Evolutionary conservation across 495 filamentous ascomycete genomes (phyloP), one percentile per base, ranked within the genome.

Genomic region (Tuber melanosporum): DNA sequence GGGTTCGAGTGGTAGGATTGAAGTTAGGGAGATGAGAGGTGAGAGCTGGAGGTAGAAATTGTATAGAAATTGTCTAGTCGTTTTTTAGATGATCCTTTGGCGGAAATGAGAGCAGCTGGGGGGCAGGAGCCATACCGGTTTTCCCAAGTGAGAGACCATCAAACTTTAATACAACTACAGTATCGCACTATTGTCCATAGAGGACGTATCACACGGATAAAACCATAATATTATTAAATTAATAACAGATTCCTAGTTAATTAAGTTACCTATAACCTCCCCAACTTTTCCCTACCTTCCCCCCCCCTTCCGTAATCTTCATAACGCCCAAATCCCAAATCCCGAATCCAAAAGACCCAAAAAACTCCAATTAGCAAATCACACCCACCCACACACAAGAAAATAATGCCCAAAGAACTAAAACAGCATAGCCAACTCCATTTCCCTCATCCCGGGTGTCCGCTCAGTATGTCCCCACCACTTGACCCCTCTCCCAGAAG

Each of bases 21-120:
- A 2, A 32, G 43, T 57, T 20, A 17, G 3, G 42, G 0, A 44
- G 26, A 70, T 14, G 20, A 32, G 15, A n/a, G 88, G 93, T 71
- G 46, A 42, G 0, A 44, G 26, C 44, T 14, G 20, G 44, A 36
- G 20, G 43, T 46, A 47, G 26, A 36, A 44, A 17, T 26, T 42
- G 49, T 14, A 26, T n/a, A 32, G n/a, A 15, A 6, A 3, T 66
- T 36, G n/a, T 36, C 1, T 6, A 36, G 26, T 36, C 32, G 32
- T 17, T 15, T 32, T 32, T 66, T 36, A 19, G 14, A 66, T 7
- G 26, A 66, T 66, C 36, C 57, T 17, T 17, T 66, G 52, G 52
- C n/a, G 14, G 57, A 66, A 36, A 36, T 8, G 3, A 36, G 57
- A 66, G 4, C 14, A 32, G 12, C 4, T 62, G 14, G n/a, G 14